A percentile compares a stretch with the other conserved stretches of the same genome.
Conservation (phyloP, 208 protist genomes). For the Crithidia acanthocephali region DNA sequence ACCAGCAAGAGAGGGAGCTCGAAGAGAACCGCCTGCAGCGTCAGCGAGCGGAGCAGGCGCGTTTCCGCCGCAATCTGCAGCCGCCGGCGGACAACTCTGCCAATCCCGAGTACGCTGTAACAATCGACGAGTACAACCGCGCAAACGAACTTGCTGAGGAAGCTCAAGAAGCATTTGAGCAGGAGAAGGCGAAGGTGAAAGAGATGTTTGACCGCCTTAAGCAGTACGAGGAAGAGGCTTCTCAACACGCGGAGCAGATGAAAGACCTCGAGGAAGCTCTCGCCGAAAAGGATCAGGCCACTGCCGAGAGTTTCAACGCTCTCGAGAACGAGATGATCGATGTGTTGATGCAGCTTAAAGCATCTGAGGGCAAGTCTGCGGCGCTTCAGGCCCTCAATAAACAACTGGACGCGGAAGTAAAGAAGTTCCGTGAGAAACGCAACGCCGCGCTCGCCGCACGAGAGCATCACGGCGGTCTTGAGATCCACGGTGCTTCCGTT, state of each 20-base stretch:
- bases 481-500: background rate
- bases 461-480: slow-evolving; percentile 6
- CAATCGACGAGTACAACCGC: slow-evolving; percentile 27
- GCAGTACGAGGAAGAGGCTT: slow-evolving; percentile 24
- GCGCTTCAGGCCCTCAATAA: slow-evolving; percentile 4
- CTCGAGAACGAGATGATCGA: slow-evolving; percentile 36
- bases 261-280: slow-evolving; percentile 27
- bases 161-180: slow-evolving; percentile 27
- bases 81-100: background rate
- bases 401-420: background rate
- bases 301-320: background rate
- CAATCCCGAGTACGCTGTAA: slow-evolving; percentile 27
- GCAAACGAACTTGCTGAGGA: slow-evolving; percentile 10
- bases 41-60: slow-evolving; percentile 34
- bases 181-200: slow-evolving; percentile 24
- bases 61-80: slow-evolving; percentile 36
- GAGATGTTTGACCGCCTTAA: slow-evolving; percentile 20
- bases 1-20: slow-evolving; percentile 46
- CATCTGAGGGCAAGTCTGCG: slow-evolving; percentile 2
- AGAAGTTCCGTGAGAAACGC: slow-evolving; percentile 9
- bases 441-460: slow-evolving; percentile 16
- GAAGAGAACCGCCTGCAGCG: slow-evolving; percentile 34
- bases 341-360: slow-evolving; percentile 31
- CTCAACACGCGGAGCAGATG: slow-evolving; percentile 10
- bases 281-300: slow-evolving; percentile 3